Evolutionary conservation across 1,284 basidiomycete species (phyloP).

Genomic region (Vanrija sp.): DNA sequence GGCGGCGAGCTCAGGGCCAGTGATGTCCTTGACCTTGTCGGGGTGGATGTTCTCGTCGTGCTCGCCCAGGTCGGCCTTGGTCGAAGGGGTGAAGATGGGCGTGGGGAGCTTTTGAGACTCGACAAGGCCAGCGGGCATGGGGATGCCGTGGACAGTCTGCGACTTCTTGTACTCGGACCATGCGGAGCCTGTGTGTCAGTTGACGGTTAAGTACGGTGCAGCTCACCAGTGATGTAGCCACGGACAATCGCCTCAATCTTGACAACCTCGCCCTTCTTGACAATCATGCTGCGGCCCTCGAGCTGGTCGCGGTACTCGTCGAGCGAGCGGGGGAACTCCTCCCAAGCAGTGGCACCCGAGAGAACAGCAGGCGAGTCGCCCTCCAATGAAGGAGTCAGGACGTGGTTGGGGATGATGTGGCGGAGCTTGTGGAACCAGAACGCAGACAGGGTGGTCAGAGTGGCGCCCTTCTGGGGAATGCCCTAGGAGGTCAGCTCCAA

Average conservation of each 20-base stretch:
- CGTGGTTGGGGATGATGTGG: conserved; percentile 78
- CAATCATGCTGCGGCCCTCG: conserved; percentile 83
- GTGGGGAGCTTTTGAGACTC: conserved; percentile 79
- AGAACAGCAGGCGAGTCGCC: conserved; percentile 13
- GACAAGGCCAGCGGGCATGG: conserved; percentile 68
- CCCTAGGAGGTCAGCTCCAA: conserved; percentile 56
- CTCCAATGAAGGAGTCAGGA: conserved; percentile 59
- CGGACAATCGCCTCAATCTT: conserved; percentile 97
- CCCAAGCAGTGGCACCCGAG: conserved; percentile 55
- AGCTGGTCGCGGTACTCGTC: conserved; percentile 62
- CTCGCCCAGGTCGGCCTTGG: conserved; percentile 89
- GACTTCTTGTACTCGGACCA: conserved; percentile 90
- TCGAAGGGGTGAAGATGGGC: conserved; percentile 93
- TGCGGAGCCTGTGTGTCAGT: conserved; percentile 62
- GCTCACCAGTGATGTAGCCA: conserved; percentile 71
- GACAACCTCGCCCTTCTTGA: conserved; percentile 81
- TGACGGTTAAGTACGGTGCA: conserved; percentile 48
- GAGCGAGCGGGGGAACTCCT: conserved; percentile 65
- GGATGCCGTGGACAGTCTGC: conserved; percentile 84
- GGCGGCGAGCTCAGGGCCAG: conserved; percentile 46
- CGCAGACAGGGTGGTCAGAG: conserved; percentile 82
- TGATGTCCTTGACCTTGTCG: conserved; percentile 57
- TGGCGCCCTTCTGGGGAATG: conserved; percentile 87
- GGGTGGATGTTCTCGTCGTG: conserved; percentile 99
- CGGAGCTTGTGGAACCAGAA: conserved; percentile 91